Evolutionary conservation across 768 basidiomycete species (phyloP).

Genomic region (Russula lepida): DNA sequence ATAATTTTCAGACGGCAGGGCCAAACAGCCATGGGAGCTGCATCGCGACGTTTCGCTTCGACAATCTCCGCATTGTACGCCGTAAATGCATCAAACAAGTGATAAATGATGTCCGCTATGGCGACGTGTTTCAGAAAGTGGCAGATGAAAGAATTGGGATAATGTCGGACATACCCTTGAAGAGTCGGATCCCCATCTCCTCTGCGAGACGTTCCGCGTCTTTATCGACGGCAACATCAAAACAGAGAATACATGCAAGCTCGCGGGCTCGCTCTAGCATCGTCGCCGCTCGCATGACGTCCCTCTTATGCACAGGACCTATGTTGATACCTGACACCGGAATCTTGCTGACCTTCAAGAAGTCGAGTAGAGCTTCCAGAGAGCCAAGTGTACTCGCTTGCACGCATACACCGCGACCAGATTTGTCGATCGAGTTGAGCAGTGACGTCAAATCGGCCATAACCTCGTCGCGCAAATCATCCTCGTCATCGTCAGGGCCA

Average conservation of each 20-base stretch:
- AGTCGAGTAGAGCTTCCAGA: slow-evolving; percentile 91
- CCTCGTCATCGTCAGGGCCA: slow-evolving; percentile 95
- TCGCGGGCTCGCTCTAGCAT: slow-evolving; percentile 98
- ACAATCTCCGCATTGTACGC: slow-evolving; percentile 86
- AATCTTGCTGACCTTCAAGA: slow-evolving; percentile 91
- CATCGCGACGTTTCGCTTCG: slow-evolving; percentile 87
- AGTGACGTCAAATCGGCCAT: slow-evolving; percentile 93
- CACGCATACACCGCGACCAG: slow-evolving; percentile 94
- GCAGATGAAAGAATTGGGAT: not conserved
- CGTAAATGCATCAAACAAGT: slow-evolving; percentile 93
- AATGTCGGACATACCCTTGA: slow-evolving; percentile 59
- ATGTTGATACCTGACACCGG: slow-evolving; percentile 97
- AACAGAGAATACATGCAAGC: slow-evolving; percentile 89
- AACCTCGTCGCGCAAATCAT: slow-evolving; percentile 87
- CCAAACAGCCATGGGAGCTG: slow-evolving; percentile 94
- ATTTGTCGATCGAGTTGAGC: slow-evolving; percentile 85
- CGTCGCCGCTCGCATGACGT: slow-evolving; percentile 83
- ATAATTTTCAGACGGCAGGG: slow-evolving; percentile 90
- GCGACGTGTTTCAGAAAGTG: not conserved
- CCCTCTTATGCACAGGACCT: slow-evolving; percentile 92
- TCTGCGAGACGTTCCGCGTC: slow-evolving; percentile 89
- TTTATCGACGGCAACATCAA: slow-evolving; percentile 91
- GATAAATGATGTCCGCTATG: slow-evolving; percentile 96
- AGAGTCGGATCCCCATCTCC: slow-evolving; percentile 88
- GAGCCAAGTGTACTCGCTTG: slow-evolving; percentile 97